Evolutionary conservation across 176 grass and related monocot genomes (phyloP).

Genomic region (Eleusine coracana): DNA sequence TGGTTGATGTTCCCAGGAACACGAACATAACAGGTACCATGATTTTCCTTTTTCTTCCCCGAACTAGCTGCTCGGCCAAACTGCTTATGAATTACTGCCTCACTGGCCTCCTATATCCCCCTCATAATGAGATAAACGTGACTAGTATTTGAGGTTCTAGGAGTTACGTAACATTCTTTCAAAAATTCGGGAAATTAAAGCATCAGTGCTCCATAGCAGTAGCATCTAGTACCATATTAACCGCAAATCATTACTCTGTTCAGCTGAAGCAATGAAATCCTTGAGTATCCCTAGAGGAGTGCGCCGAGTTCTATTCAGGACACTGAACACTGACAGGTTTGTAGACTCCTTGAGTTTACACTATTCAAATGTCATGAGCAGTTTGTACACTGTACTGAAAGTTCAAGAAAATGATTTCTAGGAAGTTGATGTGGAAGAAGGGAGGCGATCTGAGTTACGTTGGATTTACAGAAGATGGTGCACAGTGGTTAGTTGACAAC

Average conservation of each 20-base stretch:
- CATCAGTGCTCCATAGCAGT: neutral
- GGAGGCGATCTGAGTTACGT: slow-evolving; percentile 68
- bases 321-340: slow-evolving; percentile 84
- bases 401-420: slow-evolving; percentile 38
- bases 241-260: neutral
- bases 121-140: neutral
- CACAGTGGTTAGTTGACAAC: slow-evolving; percentile 87
- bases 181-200: neutral
- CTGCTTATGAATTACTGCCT: neutral
- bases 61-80: neutral
- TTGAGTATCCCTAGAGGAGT: slow-evolving; percentile 76
- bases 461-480: slow-evolving; percentile 80
- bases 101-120: neutral
- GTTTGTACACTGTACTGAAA: slow-evolving; percentile 6
- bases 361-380: neutral
- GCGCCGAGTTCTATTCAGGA: slow-evolving; percentile 78
- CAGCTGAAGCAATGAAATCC: slow-evolving; percentile 79
- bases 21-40: slow-evolving; percentile 89
- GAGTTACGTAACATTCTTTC: neutral
- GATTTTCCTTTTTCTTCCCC: neutral
- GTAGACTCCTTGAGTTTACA: neutral
- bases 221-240: neutral
- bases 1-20: slow-evolving; percentile 87
- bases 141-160: neutral
- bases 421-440: slow-evolving; percentile 82